phyloP scores from a whole-genome alignment of 2,329 filamentous ascomycete species.

The Penicillium sp. region DNA sequence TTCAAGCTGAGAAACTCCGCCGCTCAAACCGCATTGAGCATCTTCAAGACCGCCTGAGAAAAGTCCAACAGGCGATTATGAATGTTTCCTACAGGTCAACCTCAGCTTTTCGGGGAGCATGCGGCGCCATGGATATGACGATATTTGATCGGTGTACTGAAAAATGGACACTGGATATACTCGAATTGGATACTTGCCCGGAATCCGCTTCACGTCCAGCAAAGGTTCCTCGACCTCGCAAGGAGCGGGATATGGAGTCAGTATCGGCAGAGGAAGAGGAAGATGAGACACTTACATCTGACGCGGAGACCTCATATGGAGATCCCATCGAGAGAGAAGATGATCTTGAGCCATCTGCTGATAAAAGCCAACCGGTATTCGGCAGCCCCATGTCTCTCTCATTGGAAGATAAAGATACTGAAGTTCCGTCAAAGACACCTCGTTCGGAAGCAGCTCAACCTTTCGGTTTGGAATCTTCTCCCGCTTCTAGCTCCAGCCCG shows the following conservation, averaged over 20 bases:
- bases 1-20: neutral
- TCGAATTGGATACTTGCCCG: constrained; percentile 37
- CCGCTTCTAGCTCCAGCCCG: neutral
- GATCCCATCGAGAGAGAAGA: constrained; percentile 5
- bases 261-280: constrained; percentile 17
- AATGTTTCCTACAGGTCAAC: constrained; percentile 53
- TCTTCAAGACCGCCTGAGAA: constrained; percentile 57
- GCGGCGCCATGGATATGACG: constrained; percentile 62
- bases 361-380: neutral
- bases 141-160: constrained; percentile 58
- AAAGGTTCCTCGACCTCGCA: constrained; percentile 13
- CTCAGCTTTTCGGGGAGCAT: constrained; percentile 57
- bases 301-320: constrained; percentile 14
- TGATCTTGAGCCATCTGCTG: neutral
- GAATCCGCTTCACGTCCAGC: constrained; percentile 20
- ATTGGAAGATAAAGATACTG: neutral
- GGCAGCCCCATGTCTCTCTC: neutral
- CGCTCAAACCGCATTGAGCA: neutral
- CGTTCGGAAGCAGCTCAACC: neutral
- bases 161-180: constrained; percentile 48
- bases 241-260: neutral
- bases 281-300: constrained; percentile 38
- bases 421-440: neutral
- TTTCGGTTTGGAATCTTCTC: neutral
- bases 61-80: constrained; percentile 56